Evolutionary conservation across 352 stramenopile genomes (phyloP).

Genomic region (Phytopythium aichiense): DNA sequence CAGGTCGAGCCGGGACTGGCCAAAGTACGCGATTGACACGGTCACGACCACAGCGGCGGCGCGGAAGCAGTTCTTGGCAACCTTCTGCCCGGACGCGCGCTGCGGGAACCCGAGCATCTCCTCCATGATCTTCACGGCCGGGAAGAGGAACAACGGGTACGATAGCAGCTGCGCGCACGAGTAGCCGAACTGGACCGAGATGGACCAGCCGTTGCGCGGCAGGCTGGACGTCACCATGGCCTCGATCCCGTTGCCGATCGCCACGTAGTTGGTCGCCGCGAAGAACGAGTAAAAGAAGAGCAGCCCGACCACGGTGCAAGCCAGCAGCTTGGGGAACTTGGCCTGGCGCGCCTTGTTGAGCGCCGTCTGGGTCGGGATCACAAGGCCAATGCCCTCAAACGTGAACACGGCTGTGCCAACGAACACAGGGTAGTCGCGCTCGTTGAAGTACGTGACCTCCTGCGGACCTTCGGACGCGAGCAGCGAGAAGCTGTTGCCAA

Average conservation of each 20-base stretch:
- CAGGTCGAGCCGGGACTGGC: conserved; percentile 64
- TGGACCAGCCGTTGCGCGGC: conserved; percentile 65
- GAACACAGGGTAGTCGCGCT: conserved; percentile 68
- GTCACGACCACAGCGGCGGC: conserved; percentile 61
- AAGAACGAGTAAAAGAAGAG: conserved; percentile 85
- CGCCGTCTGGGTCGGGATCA: conserved; percentile 67
- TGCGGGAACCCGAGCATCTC: conserved; percentile 74
- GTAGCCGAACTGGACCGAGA: conserved; percentile 78
- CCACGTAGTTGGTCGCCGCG: conserved; percentile 71
- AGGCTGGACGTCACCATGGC: conserved; percentile 74
- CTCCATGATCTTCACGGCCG: conserved; percentile 80
- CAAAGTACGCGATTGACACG: conserved; percentile 70
- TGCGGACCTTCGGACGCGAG: conserved; percentile 44
- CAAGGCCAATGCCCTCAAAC: conserved; percentile 80
- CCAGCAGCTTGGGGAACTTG: conserved; percentile 57
- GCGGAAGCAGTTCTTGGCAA: conserved; percentile 73
- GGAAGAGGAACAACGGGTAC: conserved; percentile 80
- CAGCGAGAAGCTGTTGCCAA: conserved; percentile 69
- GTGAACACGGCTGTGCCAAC: conserved; percentile 79
- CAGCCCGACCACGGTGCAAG: conserved; percentile 58
- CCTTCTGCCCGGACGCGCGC: conserved; percentile 60
- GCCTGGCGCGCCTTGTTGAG: conserved; percentile 59
- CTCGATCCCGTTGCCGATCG: conserved; percentile 58
- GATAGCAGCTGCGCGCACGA: conserved; percentile 69
- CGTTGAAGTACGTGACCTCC: conserved; percentile 65